Evolutionary conservation across 2,329 filamentous ascomycete species (phyloP).

Genomic region (Ascochyta clinopodiicola): DNA sequence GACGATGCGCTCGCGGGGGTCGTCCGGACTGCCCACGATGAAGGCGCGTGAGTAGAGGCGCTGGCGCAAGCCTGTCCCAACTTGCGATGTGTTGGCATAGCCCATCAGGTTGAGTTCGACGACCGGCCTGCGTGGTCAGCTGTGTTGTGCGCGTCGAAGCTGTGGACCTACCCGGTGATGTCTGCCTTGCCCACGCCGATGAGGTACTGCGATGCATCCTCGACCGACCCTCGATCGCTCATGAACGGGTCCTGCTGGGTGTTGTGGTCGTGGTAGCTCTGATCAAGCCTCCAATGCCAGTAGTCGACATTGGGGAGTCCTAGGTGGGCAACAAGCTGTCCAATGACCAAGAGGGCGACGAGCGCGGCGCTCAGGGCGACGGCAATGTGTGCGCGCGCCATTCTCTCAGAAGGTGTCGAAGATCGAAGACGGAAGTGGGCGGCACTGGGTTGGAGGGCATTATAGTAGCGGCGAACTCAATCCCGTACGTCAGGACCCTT

Average conservation of each 20-base stretch:
- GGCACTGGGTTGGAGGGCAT: neutral
- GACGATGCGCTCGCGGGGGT: slow-evolving; percentile 75
- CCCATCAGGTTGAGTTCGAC: slow-evolving; percentile 92
- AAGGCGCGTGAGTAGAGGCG: slow-evolving; percentile 89
- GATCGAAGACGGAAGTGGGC: slow-evolving; percentile 21
- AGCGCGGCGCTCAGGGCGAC: slow-evolving; percentile 48
- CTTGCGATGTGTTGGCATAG: slow-evolving; percentile 84
- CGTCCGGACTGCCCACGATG: slow-evolving; percentile 74
- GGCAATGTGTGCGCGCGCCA: slow-evolving; percentile 50
- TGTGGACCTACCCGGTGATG: slow-evolving; percentile 66
- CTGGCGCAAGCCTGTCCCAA: slow-evolving; percentile 84
- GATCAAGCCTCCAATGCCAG: slow-evolving; percentile 43
- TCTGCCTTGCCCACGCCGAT: slow-evolving; percentile 75
- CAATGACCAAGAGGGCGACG: slow-evolving; percentile 41
- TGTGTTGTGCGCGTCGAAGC: neutral
- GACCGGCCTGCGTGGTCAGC: slow-evolving; percentile 66
- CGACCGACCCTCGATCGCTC: slow-evolving; percentile 27
- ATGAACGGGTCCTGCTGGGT: slow-evolving; percentile 35
- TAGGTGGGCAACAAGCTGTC: slow-evolving; percentile 43
- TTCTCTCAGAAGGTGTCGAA: slow-evolving; percentile 29
- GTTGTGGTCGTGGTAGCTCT: slow-evolving; percentile 28
- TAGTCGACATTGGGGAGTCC: slow-evolving; percentile 46
- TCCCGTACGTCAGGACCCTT: slow-evolving; percentile 9
- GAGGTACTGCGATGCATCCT: slow-evolving; percentile 61
- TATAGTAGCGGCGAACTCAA: neutral